A percentile compares a stretch with the other conserved stretches of the same genome.
phyloP scores from a whole-genome alignment of 139 green algal genomes.

The Zygnema circumcarinatum region DNA sequence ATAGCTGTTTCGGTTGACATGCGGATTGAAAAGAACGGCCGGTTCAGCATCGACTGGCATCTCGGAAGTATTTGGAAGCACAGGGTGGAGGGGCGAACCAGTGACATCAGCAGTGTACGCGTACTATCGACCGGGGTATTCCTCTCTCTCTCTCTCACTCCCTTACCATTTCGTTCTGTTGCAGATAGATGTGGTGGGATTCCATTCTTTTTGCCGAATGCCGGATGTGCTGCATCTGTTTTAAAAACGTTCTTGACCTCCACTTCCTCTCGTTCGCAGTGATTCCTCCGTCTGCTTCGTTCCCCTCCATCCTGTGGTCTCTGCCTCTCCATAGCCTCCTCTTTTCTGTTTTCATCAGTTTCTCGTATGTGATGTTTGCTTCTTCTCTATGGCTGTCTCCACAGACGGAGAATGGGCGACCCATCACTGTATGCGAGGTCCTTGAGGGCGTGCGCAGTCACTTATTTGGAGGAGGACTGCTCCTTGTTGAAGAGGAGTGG shows the following conservation, averaged over 20 bases:
- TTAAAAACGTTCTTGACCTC: too few species aligned
- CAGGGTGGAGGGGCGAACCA: conserved; percentile 9
- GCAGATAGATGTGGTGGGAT: too few species aligned
- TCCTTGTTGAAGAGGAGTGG: conserved; percentile 41
- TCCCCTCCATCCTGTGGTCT: too few species aligned
- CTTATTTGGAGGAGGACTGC: conserved; percentile 34
- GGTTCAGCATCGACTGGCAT: conserved; percentile 4
- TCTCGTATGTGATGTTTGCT: too few species aligned
- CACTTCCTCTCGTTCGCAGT: neutral
- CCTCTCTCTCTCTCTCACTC: neutral
- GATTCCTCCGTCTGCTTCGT: neutral
- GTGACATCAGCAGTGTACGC: conserved; percentile 8
- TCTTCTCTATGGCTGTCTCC: neutral
- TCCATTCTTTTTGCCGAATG: too few species aligned
- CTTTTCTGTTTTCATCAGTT: too few species aligned
- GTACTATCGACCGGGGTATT: neutral
- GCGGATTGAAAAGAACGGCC: neutral
- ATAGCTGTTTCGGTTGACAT: neutral
- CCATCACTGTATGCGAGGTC: conserved; percentile 42
- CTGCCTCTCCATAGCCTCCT: neutral
- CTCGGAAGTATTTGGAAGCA: conserved; percentile 18
- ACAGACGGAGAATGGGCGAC: conserved; percentile 30
- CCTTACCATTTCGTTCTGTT: neutral
- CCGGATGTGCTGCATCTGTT: too few species aligned
- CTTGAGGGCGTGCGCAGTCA: conserved; percentile 44